Evolutionary conservation across 169 alveolate genomes (phyloP).

Genomic region (Perkinsus olseni): DNA sequence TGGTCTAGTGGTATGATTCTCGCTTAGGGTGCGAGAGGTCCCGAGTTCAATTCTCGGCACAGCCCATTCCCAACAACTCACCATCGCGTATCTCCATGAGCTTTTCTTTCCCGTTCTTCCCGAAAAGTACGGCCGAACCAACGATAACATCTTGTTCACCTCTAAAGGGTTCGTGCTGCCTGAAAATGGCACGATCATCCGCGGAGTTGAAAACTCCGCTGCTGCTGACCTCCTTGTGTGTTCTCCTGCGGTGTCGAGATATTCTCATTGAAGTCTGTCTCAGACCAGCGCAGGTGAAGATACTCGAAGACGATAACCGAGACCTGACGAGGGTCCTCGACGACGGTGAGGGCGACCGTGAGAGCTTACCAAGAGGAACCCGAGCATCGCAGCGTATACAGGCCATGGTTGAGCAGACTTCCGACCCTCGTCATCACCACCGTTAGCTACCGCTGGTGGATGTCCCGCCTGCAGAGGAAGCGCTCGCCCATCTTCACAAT

Average conservation of each 20-base stretch:
- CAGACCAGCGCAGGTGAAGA: background rate
- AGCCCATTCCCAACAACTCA: slow-evolving; percentile 43
- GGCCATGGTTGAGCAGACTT: background rate
- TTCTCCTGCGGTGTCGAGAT: background rate
- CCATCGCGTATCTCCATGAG: background rate
- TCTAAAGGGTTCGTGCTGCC: background rate
- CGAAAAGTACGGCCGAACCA: background rate
- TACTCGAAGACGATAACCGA: background rate
- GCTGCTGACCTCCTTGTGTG: background rate
- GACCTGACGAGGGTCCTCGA: background rate
- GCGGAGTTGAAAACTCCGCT: too few relatives aligned
- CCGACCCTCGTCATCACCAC: background rate
- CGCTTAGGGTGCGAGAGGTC: slow-evolving; percentile 96
- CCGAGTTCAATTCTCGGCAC: slow-evolving; percentile 95
- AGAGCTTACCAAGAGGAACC: background rate
- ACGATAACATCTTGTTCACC: background rate
- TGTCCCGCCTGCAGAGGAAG: background rate
- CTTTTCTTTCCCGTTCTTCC: background rate
- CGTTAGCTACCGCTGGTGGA: background rate
- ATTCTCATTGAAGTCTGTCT: background rate
- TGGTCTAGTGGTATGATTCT: slow-evolving; percentile 93
- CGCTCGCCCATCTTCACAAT: background rate
- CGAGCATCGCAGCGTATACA: background rate
- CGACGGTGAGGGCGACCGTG: background rate
- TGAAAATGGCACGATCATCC: too few relatives aligned